These are phyloP conservation scores for Cordyceps tenuipes DNA, from an alignment of 2,329 filamentous ascomycete genomes.

Conservation along the genomic window DNA sequence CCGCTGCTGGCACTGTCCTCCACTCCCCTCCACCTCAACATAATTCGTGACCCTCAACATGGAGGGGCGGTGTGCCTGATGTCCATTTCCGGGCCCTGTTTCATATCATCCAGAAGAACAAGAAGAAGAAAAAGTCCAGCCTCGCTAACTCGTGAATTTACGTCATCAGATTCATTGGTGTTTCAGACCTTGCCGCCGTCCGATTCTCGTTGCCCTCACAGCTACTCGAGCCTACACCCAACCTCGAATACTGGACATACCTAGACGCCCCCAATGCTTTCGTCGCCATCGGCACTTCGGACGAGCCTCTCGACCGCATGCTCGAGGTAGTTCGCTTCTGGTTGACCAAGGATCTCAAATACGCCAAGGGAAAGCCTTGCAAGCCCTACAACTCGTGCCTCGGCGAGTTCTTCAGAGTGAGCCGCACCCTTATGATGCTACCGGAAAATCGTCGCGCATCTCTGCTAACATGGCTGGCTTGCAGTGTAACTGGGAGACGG, in stretches of 20 bases:
- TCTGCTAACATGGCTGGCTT: neutral
- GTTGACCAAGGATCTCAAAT: constrained; percentile 99
- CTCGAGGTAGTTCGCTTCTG: constrained; percentile 91
- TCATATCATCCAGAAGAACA: neutral
- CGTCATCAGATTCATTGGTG: constrained; percentile 74
- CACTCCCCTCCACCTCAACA: constrained; percentile 3
- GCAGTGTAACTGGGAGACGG: constrained; percentile 91
- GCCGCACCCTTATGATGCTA: constrained; percentile 21
- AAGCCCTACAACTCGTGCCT: constrained; percentile 98
- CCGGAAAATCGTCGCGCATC: neutral
- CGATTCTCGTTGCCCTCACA: constrained; percentile 94
- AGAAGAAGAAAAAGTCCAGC: neutral
- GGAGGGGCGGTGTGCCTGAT: constrained; percentile 4
- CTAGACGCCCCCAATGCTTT: constrained; percentile 92
- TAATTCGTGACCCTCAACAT: constrained; percentile 11
- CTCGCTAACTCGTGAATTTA: constrained; percentile 20
- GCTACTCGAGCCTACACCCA: constrained; percentile 90
- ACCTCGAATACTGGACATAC: constrained; percentile 99
- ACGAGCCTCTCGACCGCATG: constrained; percentile 88
- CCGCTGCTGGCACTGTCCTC: constrained; percentile 2
- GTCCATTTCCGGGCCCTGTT: neutral
- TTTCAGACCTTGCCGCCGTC: constrained; percentile 88
- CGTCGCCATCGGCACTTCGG: constrained; percentile 71
- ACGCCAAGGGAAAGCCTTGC: constrained; percentile 95
- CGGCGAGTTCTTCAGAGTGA: constrained; percentile 91